Conservation (phyloP, 139 green algal genomes). For the Chloropicon primus region DNA sequence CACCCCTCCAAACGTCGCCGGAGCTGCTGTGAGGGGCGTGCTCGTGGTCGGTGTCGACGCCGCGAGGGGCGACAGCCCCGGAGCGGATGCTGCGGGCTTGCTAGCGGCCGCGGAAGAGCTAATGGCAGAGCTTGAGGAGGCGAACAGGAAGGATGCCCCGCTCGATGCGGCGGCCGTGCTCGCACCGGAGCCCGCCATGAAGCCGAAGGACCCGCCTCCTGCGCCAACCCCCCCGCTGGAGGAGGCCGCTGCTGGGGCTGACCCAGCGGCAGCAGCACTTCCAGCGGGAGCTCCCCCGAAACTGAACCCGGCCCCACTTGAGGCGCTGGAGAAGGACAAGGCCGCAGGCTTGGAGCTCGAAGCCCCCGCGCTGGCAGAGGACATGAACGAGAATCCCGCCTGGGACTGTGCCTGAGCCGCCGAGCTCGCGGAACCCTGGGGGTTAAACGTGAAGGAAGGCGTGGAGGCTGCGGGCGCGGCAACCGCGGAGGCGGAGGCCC, state of each 20-base stretch:
- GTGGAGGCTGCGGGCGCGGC: not conserved
- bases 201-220: not conserved
- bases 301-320: not conserved
- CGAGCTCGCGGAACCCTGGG: not conserved
- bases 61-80: not conserved
- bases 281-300: not conserved
- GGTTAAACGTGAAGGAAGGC: not conserved
- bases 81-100: not conserved
- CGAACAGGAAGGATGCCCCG: not conserved
- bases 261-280: too few relatives aligned
- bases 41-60: not conserved
- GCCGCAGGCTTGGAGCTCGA: not conserved
- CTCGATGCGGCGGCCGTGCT: not conserved
- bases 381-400: not conserved
- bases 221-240: not conserved
- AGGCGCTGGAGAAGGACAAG: not conserved
- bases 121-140: not conserved
- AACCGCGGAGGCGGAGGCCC: not conserved
- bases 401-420: not conserved
- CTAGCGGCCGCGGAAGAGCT: too few relatives aligned
- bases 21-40: not conserved
- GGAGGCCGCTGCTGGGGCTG: not conserved
- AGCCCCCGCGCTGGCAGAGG: not conserved
- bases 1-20: too few relatives aligned
- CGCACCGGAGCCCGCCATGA: not conserved